Evolutionary conservation across 441 rosid genomes (phyloP), one percentile per base, ranked within the genome.

Genomic region (Breynia disticha): DNA sequence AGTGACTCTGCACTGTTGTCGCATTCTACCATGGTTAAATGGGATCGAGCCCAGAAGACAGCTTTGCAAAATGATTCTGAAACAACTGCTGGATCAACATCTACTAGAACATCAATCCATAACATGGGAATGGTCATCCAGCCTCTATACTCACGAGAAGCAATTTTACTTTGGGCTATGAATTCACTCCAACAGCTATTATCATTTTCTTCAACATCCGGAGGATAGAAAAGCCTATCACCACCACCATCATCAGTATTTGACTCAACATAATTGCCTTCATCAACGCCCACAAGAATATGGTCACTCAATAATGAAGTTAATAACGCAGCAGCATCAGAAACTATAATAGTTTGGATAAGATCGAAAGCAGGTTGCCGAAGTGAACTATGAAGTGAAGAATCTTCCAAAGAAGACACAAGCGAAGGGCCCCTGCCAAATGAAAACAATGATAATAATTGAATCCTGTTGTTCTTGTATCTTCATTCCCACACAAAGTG

Each of bases 71-170:
- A 78, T 58, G 95, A 80, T 59, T 75, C 64, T 17, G 97, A 96
- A 62, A 94, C 73, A 57, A 75, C 62, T 41, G 71, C 66, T 19
- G 81, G 86, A 70, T 80, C 86, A 56, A 71, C 66, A 68, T 82
- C 83, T 69, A 81, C 80, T 52, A 94, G 71, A 76, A 78, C 87
- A 74, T 84, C 83, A 67, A 82, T 72, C 99, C 99, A 94, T 65
- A 90, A 56, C 97, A 87, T 85, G 50, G 99, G 99, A 67, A 83
- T 76, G 70, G 95, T 85, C 94, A 87, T 80, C 97, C 97, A 94
- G 48, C 73, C 87, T 64, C 66, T 77, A 69, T 60, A 76, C 54
- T 85, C 96, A 39, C 50, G 68, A 71, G 76, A 78, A 48, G 87
- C 65, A 60, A 78, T 75, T 62, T 73, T 79, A 67, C 70, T 75